A percentile compares a stretch with the other conserved stretches of the same genome.
Evolutionary conservation across 129 eudicot genomes (phyloP).

Genomic region (Arctium lappa): DNA sequence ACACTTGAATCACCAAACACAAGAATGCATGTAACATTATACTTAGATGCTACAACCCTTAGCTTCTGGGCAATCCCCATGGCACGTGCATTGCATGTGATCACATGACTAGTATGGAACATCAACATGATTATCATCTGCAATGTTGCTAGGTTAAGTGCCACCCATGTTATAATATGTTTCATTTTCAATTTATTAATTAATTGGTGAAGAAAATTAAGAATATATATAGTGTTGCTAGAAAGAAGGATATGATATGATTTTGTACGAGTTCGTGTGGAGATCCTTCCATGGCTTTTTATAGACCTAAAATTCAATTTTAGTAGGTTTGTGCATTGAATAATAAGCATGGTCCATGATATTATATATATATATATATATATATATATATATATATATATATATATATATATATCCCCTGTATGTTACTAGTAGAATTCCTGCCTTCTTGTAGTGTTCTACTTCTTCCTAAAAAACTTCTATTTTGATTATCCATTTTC

Average conservation of each 20-base stretch:
- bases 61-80: conserved; percentile 12
- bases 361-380: background rate
- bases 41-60: conserved; percentile 37
- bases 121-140: background rate
- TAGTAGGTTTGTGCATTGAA: conserved; percentile 29
- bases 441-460: too few relatives aligned
- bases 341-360: background rate
- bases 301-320: conserved; percentile 17
- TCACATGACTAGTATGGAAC: background rate
- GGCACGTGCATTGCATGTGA: conserved; percentile 24
- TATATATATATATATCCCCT: background rate
- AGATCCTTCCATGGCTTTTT: conserved; percentile 7
- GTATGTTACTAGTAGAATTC: too few relatives aligned
- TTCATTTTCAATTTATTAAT: conserved; percentile 21
- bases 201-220: background rate
- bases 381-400: too few relatives aligned
- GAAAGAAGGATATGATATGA: background rate
- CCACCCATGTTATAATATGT: conserved; percentile 6
- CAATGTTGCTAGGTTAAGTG: conserved; percentile 10
- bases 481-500: too few relatives aligned
- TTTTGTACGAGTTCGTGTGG: conserved; percentile 6
- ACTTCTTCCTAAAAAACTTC: too few relatives aligned
- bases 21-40: conserved; percentile 46
- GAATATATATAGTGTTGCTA: background rate
- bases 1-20: conserved; percentile 79